Evolutionary conservation across 768 basidiomycete species (phyloP), one percentile per base, ranked within the genome.

Genomic region (Pleurotus salmoneostramineus): DNA sequence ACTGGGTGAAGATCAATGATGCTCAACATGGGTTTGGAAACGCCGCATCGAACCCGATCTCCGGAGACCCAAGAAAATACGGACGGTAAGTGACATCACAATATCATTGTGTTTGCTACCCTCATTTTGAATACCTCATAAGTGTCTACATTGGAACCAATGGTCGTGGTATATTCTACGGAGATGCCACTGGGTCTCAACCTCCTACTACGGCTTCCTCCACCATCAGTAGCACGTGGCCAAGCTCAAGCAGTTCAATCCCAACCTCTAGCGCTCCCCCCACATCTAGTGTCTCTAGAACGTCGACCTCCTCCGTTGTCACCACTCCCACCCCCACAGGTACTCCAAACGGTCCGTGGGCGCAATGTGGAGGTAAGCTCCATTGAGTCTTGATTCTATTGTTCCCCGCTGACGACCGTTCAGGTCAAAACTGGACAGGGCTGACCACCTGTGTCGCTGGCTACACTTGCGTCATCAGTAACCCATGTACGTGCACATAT

Each of bases 81-180:
- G 81, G 82, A 50, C 76, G 83, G 83, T 83, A 49, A 62, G 75
- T 40, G n/a, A n/a, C 37, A 10, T 10, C n/a, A n/a, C 37, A 27
- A 27, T 27, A 27, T 27, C 21, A 27, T 27, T 27, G 21, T 27
- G 21, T 27, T 27, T 27, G 21, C 21, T 27, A 27, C 21, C 21
- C 21, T 27, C 21, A 27, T 27, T 27, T 27, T 27, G 21, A 27
- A 27, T 27, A 27, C 21, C 21, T 27, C 21, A 35, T n/a, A 56
- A 83, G 83, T 7, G 82, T 83, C 0, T 85, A 85, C 60, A 76
- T 84, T 40, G 83, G 83, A 4, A 85, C 83, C 5, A 84, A 84
- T 61, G 83, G 83, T 27, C 78, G 83, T 34, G 83, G 83, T 12
- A 79, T 77, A 44, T 83, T 82, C 67, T 83, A 76, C 60, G 82